Evolutionary conservation across 306 rosid species (phyloP).

Genomic region (Vigna hirtella): DNA sequence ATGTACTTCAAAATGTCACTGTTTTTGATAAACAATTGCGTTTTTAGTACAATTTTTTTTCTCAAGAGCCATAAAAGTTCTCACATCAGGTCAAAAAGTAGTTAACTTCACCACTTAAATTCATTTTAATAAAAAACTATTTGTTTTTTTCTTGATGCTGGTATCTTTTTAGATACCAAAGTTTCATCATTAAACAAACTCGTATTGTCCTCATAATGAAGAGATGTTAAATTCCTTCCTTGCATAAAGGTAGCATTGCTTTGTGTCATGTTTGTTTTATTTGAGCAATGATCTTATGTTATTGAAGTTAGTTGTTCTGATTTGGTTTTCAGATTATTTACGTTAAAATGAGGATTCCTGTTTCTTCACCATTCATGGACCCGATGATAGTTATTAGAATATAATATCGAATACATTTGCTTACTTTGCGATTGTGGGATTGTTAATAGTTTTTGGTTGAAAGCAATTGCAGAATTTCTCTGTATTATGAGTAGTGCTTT

Average conservation of each 20-base stretch:
- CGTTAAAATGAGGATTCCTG: neutral
- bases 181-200: slow-evolving; percentile 18
- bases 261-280: neutral
- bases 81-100: neutral
- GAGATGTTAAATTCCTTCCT: neutral
- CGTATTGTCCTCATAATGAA: slow-evolving; percentile 19
- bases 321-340: slow-evolving; percentile 16
- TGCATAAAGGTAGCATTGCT: neutral
- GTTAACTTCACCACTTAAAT: neutral
- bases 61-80: slow-evolving; percentile 10
- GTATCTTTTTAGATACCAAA: slow-evolving; percentile 1
- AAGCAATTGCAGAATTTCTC: slow-evolving; percentile 4
- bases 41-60: neutral
- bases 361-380: neutral
- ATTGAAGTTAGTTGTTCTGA: neutral
- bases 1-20: slow-evolving; percentile 21
- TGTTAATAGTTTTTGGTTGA: slow-evolving; percentile 13
- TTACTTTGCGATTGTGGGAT: slow-evolving; percentile 5
- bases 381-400: neutral
- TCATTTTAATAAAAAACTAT: neutral
- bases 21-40: neutral
- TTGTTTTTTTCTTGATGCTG: slow-evolving; percentile 5
- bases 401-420: neutral
- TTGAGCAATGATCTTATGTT: slow-evolving; percentile 20
- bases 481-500: neutral